phyloP scores from a whole-genome alignment of 148 eudicot species.

The Oxyria digyna region DNA sequence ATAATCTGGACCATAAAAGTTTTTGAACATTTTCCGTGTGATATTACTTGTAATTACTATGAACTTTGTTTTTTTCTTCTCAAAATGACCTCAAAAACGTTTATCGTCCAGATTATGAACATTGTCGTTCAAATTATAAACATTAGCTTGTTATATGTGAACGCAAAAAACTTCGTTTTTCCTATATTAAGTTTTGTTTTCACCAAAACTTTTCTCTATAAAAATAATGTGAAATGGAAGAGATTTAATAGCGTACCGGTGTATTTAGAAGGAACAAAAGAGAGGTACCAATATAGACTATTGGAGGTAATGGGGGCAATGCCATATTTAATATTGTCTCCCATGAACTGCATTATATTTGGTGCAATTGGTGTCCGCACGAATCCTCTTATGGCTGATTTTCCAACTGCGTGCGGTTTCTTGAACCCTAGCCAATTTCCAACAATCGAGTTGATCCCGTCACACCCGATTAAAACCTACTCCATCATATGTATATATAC shows the following conservation, averaged over 20 bases:
- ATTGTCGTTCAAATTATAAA: no score
- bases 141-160: no score
- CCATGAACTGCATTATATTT: conserved; percentile 14
- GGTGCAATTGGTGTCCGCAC: not conserved
- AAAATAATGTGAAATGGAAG: no score
- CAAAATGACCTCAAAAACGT: no score
- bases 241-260: not conserved
- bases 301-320: conserved; percentile 17
- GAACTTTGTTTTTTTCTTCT: no score
- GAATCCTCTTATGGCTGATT: conserved; percentile 9
- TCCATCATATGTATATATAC: not conserved
- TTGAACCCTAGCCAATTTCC: conserved; percentile 14
- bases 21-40: no score
- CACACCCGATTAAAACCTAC: conserved; percentile 44
- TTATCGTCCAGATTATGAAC: no score
- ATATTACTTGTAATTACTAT: no score
- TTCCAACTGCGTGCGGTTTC: conserved; percentile 1
- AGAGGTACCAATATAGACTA: conserved; percentile 23
- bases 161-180: no score
- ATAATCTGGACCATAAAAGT: no score
- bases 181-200: no score
- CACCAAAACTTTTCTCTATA: no score
- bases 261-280: conserved; percentile 13
- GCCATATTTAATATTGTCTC: conserved; percentile 24
- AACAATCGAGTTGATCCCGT: conserved; percentile 28